A percentile compares a stretch with the other conserved stretches of the same genome.
Evolutionary conservation across 2,329 filamentous ascomycete genomes (phyloP).

Genomic region (Lithohypha guttulata): DNA sequence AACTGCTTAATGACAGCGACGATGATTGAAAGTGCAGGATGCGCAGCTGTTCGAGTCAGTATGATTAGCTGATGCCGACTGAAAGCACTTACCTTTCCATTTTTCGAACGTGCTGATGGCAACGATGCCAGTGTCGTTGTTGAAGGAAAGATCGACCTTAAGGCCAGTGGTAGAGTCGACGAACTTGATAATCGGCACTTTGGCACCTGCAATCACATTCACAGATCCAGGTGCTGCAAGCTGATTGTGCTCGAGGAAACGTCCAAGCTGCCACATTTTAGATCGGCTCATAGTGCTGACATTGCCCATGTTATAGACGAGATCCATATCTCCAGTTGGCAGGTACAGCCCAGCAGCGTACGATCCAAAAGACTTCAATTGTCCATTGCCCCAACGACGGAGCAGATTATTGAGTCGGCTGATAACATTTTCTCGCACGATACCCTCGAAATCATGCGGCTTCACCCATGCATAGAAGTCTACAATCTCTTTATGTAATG

Average conservation of each 20-base stretch:
- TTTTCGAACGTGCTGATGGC: conserved; percentile 69
- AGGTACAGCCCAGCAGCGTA: conserved; percentile 75
- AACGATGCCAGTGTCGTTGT: conserved; percentile 70
- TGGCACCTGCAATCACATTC: conserved; percentile 61
- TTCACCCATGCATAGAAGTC: conserved; percentile 81
- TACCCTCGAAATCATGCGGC: conserved; percentile 65
- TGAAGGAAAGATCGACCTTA: conserved; percentile 87
- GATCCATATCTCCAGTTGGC: conserved; percentile 81
- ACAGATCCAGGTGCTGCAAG: conserved; percentile 51
- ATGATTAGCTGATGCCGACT: too few species aligned
- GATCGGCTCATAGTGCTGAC: not conserved
- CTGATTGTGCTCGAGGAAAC: conserved; percentile 44
- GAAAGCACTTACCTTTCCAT: conserved; percentile 55
- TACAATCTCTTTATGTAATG: conserved; percentile 73
- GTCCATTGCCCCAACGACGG: conserved; percentile 45
- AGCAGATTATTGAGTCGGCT: conserved; percentile 54
- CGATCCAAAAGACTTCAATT: conserved; percentile 75
- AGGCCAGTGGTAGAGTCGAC: conserved; percentile 66
- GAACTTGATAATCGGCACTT: conserved; percentile 88
- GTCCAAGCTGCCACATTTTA: conserved; percentile 50
- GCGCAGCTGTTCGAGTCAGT: conserved; percentile 32
- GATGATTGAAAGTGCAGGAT: conserved; percentile 74
- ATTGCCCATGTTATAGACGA: conserved; percentile 49
- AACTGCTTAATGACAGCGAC: conserved; percentile 90
- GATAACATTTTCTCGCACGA: conserved; percentile 62